Percentiles rank a stretch among this genome's conserved stretches.
Conservation (phyloP, 192 early-diverging fungal species). For the Backusella mclennaniae region DNA sequence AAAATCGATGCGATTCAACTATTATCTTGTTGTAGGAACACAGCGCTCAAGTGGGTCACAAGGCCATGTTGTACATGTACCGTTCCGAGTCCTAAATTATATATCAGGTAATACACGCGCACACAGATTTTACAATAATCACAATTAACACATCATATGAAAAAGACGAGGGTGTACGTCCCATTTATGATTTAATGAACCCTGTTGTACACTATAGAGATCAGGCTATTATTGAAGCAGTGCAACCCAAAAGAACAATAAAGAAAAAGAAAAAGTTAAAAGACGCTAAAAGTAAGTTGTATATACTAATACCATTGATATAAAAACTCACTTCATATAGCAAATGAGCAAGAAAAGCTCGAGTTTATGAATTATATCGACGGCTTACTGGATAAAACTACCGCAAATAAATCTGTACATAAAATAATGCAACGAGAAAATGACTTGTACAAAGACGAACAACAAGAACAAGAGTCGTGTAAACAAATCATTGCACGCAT, state of each 20-base stretch:
- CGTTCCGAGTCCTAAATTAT: constrained; percentile 63
- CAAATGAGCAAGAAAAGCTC: constrained; percentile 13
- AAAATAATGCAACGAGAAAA: constrained; percentile 52
- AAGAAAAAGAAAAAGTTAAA: constrained; percentile 25
- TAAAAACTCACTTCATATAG: constrained; percentile 14
- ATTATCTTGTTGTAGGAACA: constrained; percentile 68
- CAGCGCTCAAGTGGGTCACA: constrained; percentile 41
- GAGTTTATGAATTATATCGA: constrained; percentile 50
- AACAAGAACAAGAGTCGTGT: constrained; percentile 24
- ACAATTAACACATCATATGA: neutral
- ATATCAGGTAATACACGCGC: constrained; percentile 32
- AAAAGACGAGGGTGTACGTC: constrained; percentile 58
- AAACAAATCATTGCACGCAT: constrained; percentile 35
- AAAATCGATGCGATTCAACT: constrained; percentile 62
- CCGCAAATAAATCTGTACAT: constrained; percentile 10
- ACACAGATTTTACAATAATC: neutral
- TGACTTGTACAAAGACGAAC: constrained; percentile 42
- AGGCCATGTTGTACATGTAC: constrained; percentile 61
- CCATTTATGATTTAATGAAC: constrained; percentile 71
- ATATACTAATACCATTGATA: neutral
- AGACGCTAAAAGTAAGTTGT: neutral
- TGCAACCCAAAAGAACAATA: constrained; percentile 31
- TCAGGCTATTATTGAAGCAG: constrained; percentile 48
- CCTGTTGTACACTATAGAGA: constrained; percentile 70
- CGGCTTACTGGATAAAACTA: constrained; percentile 29